phyloP scores from a whole-genome alignment of 1,284 basidiomycete species.

The Porodaedalea pini region DNA sequence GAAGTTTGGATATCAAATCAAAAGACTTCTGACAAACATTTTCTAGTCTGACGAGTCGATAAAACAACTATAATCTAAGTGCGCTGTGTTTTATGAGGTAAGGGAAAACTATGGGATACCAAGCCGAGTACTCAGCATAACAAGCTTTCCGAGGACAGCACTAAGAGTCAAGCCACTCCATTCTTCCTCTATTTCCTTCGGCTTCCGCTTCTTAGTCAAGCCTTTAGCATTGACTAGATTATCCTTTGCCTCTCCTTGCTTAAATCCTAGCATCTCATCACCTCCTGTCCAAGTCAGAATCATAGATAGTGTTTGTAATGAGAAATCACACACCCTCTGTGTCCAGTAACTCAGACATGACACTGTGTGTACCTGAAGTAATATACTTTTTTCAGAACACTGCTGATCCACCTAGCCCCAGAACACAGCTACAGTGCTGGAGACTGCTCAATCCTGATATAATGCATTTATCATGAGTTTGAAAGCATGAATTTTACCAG shows the following conservation, averaged over 20 bases:
- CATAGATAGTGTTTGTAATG: neutral
- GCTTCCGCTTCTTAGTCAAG: slow-evolving; percentile 28
- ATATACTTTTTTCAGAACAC: slow-evolving; percentile 87
- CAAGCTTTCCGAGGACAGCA: neutral
- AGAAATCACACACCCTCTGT: slow-evolving; percentile 35
- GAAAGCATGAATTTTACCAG: too few relatives aligned
- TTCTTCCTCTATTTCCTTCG: slow-evolving; percentile 33
- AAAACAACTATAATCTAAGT: too few relatives aligned
- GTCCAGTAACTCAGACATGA: slow-evolving; percentile 78
- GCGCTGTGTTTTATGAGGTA: too few relatives aligned
- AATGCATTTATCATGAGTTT: too few relatives aligned
- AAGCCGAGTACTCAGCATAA: too few relatives aligned
- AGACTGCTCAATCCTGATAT: too few relatives aligned
- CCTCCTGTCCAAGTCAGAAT: slow-evolving; percentile 24
- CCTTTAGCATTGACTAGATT: slow-evolving; percentile 25
- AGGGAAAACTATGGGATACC: too few relatives aligned
- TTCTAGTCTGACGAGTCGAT: too few relatives aligned
- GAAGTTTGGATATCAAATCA: too few relatives aligned
- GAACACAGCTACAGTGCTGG: too few relatives aligned
- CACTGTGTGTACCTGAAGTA: slow-evolving; percentile 75
- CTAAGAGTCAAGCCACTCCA: slow-evolving; percentile 11
- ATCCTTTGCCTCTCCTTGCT: slow-evolving; percentile 32
- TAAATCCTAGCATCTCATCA: slow-evolving; percentile 37
- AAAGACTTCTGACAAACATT: too few relatives aligned
- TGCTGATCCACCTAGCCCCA: too few relatives aligned